Conservation (phyloP, 108 stramenopile species). For the Cyclotella cryptica region DNA sequence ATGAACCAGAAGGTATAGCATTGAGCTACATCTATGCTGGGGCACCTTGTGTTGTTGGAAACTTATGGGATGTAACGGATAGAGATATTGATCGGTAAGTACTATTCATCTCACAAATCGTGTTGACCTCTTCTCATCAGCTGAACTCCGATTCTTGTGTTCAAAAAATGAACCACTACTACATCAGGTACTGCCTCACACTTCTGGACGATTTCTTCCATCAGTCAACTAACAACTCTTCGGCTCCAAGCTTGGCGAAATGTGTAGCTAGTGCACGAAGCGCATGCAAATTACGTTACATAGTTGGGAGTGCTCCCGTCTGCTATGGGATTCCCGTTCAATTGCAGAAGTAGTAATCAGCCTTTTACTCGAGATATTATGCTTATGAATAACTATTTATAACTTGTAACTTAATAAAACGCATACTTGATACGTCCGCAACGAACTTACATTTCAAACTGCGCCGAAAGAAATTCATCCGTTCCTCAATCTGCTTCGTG, state of each 20-base stretch:
- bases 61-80: conserved; percentile 99
- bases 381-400: too few species aligned
- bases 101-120: conserved; percentile 16
- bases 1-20: conserved; percentile 96
- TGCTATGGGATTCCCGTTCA: conserved; percentile 94
- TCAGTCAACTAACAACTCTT: not conserved
- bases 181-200: conserved; percentile 66
- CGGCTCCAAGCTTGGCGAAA: conserved; percentile 61
- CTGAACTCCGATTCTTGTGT: not conserved
- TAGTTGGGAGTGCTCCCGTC: conserved; percentile 95
- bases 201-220: conserved; percentile 67
- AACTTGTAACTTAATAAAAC: too few species aligned
- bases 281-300: conserved; percentile 89
- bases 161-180: too few species aligned
- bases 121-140: not conserved
- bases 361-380: too few species aligned
- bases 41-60: conserved; percentile 95
- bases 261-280: conserved; percentile 85
- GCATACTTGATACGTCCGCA: too few species aligned
- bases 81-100: conserved; percentile 93
- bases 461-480: not conserved
- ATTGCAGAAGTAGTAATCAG: too few species aligned
- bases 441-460: not conserved
- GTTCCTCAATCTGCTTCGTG: not conserved
- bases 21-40: conserved; percentile 91